A percentile compares a stretch with the other conserved stretches of the same genome.
Conservation (phyloP, 2,329 filamentous ascomycete species). For the Ramularia endophylla region DNA sequence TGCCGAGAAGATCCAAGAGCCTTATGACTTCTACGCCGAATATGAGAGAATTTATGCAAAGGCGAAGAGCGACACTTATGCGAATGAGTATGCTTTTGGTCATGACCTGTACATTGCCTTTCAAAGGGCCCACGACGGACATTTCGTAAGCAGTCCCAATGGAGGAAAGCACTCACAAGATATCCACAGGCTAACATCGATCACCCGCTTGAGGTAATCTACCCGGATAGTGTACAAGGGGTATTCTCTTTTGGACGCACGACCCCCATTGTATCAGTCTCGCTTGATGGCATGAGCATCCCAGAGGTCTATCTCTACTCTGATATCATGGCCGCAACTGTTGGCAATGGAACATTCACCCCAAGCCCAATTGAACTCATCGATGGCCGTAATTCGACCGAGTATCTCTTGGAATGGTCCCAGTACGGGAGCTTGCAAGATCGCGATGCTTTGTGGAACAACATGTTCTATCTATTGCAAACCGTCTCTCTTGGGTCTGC, state of each 20-base stretch:
- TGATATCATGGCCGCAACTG: slow-evolving; percentile 39
- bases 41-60: slow-evolving; percentile 36
- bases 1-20: slow-evolving; percentile 34
- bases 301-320: slow-evolving; percentile 53
- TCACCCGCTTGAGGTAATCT: slow-evolving; percentile 29
- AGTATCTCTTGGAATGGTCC: slow-evolving; percentile 45
- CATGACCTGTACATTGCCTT: slow-evolving; percentile 50
- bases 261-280: slow-evolving; percentile 54
- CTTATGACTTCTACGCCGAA: slow-evolving; percentile 37
- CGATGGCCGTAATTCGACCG: slow-evolving; percentile 50
- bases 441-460: slow-evolving; percentile 52
- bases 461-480: slow-evolving; percentile 42
- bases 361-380: slow-evolving; percentile 50
- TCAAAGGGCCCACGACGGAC: slow-evolving; percentile 57
- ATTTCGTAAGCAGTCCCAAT: slow-evolving; percentile 45
- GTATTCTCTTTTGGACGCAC: slow-evolving; percentile 48
- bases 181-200: too few relatives aligned
- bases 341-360: slow-evolving; percentile 36
- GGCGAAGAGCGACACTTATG: slow-evolving; percentile 32
- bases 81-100: slow-evolving; percentile 41
- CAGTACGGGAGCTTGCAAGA: slow-evolving; percentile 48
- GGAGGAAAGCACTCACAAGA: too few relatives aligned
- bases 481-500: slow-evolving; percentile 37
- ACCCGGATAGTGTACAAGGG: slow-evolving; percentile 48
- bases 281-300: slow-evolving; percentile 51